Percentiles rank a stretch among this genome's conserved stretches.
phyloP scores from a whole-genome alignment of 352 stramenopile genomes.

The Phytopythium delawarense region DNA sequence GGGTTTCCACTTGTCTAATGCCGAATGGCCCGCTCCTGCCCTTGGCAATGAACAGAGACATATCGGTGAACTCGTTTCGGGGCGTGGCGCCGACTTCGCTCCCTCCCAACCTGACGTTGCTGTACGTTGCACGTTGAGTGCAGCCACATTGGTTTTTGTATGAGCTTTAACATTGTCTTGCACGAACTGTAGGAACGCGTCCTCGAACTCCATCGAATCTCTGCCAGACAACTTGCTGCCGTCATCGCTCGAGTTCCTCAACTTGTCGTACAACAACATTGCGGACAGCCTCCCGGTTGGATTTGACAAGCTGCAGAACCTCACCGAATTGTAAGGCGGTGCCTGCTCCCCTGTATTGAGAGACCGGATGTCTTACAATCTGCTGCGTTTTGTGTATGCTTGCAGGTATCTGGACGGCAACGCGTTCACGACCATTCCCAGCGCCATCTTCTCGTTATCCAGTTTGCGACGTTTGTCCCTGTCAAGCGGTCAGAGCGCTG shows the following conservation, averaged over 20 bases:
- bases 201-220: conserved; percentile 10
- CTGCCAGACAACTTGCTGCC: conserved; percentile 6
- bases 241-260: conserved; percentile 37
- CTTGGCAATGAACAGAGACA: conserved; percentile 7
- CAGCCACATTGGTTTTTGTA: background rate
- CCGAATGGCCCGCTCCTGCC: background rate
- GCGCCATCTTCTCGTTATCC: conserved; percentile 13
- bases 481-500: conserved; percentile 1
- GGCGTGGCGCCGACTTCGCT: conserved; percentile 8
- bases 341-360: background rate
- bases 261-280: conserved; percentile 82
- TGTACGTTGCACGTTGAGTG: conserved; percentile 12
- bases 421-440: conserved; percentile 11
- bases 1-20: background rate
- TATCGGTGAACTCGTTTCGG: conserved; percentile 10
- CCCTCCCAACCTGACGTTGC: conserved; percentile 16
- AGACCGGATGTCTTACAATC: background rate
- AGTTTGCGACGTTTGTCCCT: conserved; percentile 19
- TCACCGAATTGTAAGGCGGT: conserved; percentile 10
- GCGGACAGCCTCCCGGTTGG: conserved; percentile 22
- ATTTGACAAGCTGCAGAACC: conserved; percentile 12
- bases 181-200: conserved; percentile 12
- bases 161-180: background rate
- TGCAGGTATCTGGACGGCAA: conserved; percentile 13
- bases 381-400: background rate